Base-by-base conservation (phyloP, 2,329 filamentous ascomycete species). In the Albifimbria verrucaria region DNA sequence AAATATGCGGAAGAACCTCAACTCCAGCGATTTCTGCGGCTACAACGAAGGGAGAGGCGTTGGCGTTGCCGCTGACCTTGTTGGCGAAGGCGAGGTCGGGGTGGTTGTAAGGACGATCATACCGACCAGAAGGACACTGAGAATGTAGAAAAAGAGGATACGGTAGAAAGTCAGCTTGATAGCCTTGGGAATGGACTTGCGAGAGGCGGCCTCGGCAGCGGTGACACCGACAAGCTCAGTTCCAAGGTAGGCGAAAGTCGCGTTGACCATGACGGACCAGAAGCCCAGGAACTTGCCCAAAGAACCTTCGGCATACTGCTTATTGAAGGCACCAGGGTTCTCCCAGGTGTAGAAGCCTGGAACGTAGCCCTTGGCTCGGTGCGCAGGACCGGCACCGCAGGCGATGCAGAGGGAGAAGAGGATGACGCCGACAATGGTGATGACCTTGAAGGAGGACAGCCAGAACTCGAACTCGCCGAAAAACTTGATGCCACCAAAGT, bases 151-250 rank as follows among this genome's bases (percentile, higher is more conserved):
- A 72, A 91, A 74, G 57, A 90, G 70, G 67, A 92, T 91, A 50
- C 89, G 88, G 74, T 82, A 91, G 72, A 92, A 91, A 57, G 88
- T 92, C 48, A 91, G 78, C 67, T 85, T 88, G 76, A 92, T 92
- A 50, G 88, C 89, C 55, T 85, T 83, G 7, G 89, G 89, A 56
- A 93, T 86, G 17, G 85, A 89, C 68, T 82, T 83, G 65, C 88
- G 84, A 1, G 89, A 89, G 72, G 92, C 92, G 0, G 88, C 88
- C 70, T 92, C 88, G 50, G 86, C 88, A 28, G 90, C 87, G 0
- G 88, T 92, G 15, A 92, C 87, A 72, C 88, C 88, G 49, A 91
- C 86, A 43, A 91, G 75, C 65, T 92, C 88, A 3, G 88, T 89
- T 54, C 88, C 88, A 4, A 92, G 79, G 65, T 89, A 92, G 52